phyloP scores from a whole-genome alignment of 768 basidiomycete species.

The Suillus decipiens region DNA sequence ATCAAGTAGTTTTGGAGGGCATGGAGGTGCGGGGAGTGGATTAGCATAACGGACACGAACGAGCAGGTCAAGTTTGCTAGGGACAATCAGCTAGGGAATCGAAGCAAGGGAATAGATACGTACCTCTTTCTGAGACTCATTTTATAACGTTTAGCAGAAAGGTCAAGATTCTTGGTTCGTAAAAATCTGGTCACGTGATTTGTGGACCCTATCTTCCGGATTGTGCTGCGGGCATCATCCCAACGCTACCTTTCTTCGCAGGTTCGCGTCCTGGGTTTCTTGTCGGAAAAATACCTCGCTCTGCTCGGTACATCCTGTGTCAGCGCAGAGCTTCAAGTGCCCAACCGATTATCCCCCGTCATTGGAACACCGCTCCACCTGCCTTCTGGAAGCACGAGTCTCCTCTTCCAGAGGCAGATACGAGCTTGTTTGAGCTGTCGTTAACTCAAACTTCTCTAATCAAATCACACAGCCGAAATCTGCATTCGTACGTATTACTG shows the following conservation, averaged over 20 bases:
- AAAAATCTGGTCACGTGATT: too few species aligned
- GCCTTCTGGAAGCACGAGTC: slow-evolving; percentile 44
- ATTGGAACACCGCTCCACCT: slow-evolving; percentile 25
- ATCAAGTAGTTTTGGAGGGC: slow-evolving; percentile 92
- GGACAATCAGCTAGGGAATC: slow-evolving; percentile 18
- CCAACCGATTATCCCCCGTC: slow-evolving; percentile 35
- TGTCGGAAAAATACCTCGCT: slow-evolving; percentile 45
- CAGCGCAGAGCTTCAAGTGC: slow-evolving; percentile 54
- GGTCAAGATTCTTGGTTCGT: too few species aligned
- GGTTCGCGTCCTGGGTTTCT: slow-evolving; percentile 47
- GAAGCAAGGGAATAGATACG: slow-evolving; percentile 2
- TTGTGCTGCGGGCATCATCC: slow-evolving; percentile 40
- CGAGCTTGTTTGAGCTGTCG: slow-evolving; percentile 47
- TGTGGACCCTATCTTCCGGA: slow-evolving; percentile 49
- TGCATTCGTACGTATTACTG: slow-evolving; percentile 19
- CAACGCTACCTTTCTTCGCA: slow-evolving; percentile 40
- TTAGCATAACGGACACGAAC: slow-evolving; percentile 93
- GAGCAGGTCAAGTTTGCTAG: slow-evolving; percentile 84
- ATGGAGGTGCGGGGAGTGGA: slow-evolving; percentile 93
- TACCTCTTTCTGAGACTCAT: slow-evolving; percentile 66
- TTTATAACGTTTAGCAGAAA: neutral
- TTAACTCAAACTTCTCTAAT: slow-evolving; percentile 34
- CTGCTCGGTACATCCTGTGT: slow-evolving; percentile 41
- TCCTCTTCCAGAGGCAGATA: slow-evolving; percentile 51
- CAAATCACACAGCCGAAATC: slow-evolving; percentile 16